Evolutionary conservation across 208 protist species (phyloP).

Genomic region (Acanthamoeba triangularis): DNA sequence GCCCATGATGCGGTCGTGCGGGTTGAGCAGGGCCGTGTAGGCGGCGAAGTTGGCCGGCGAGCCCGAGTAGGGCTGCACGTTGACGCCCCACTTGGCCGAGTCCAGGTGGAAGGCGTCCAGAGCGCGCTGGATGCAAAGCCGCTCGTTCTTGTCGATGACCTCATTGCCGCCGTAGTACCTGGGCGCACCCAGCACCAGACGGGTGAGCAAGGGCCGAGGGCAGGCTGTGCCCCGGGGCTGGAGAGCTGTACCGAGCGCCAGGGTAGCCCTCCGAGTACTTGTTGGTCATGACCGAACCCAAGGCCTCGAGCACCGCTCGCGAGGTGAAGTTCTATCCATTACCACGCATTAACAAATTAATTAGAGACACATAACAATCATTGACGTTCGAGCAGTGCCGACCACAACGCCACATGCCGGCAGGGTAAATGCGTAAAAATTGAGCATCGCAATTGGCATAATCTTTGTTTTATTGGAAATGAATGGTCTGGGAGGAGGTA

Average conservation of each 20-base stretch:
- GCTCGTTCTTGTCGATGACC: constrained; percentile 86
- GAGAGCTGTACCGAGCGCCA: constrained; percentile 82
- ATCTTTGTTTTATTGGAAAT: too few species aligned
- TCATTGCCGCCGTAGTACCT: constrained; percentile 93
- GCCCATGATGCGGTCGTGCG: constrained; percentile 89
- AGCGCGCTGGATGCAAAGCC: constrained; percentile 94
- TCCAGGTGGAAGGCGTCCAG: constrained; percentile 96
- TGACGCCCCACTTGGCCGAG: constrained; percentile 93
- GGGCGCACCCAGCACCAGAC: neutral
- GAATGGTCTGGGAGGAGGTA: constrained; percentile 57
- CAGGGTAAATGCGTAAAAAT: neutral
- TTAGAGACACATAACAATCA: neutral
- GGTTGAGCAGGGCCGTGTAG: constrained; percentile 90
- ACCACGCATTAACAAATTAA: neutral
- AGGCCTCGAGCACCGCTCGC: constrained; percentile 89
- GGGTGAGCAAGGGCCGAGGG: neutral
- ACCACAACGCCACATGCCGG: neutral
- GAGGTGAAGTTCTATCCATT: constrained; percentile 97
- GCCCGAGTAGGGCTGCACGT: constrained; percentile 93
- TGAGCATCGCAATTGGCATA: neutral
- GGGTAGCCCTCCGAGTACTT: constrained; percentile 95
- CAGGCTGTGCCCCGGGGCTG: neutral
- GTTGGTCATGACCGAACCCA: constrained; percentile 93
- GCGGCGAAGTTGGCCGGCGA: constrained; percentile 93
- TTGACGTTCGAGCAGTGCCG: neutral